phyloP scores from a whole-genome alignment of 1,284 basidiomycete genomes.

The Rhodofomes roseus region DNA sequence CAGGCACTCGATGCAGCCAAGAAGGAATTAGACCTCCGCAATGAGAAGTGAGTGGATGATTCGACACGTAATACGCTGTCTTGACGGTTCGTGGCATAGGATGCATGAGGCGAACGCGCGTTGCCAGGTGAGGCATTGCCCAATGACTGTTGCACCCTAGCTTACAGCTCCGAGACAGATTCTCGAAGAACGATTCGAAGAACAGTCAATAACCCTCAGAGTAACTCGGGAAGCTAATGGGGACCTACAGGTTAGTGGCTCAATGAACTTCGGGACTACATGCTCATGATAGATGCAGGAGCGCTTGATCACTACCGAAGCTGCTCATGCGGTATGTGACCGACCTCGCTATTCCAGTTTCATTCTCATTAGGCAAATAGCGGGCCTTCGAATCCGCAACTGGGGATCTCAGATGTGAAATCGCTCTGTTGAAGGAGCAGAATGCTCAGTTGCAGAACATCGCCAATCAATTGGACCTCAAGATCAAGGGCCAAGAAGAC shows the following conservation, averaged over 20 bases:
- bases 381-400: slow-evolving; percentile 18
- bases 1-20: slow-evolving; percentile 15
- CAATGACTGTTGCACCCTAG: not conserved
- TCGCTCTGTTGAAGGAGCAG: slow-evolving; percentile 23
- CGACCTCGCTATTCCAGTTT: not conserved
- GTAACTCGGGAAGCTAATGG: slow-evolving; percentile 50
- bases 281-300: slow-evolving; percentile 21
- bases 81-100: slow-evolving; percentile 11
- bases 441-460: slow-evolving; percentile 18
- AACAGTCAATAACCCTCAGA: slow-evolving; percentile 47
- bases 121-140: slow-evolving; percentile 21
- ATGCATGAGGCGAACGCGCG: slow-evolving; percentile 21
- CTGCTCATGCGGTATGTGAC: slow-evolving; percentile 23
- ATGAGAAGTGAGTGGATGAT: slow-evolving; percentile 21
- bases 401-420: slow-evolving; percentile 20
- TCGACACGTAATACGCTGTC: not conserved
- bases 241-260: slow-evolving; percentile 45
- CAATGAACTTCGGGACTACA: not conserved
- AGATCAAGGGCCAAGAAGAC: slow-evolving; percentile 15
- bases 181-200: slow-evolving; percentile 59
- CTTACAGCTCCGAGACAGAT: slow-evolving; percentile 27
- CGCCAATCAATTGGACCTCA: slow-evolving; percentile 15
- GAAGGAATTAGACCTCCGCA: slow-evolving; percentile 21
- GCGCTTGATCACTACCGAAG: slow-evolving; percentile 28
- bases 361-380: slow-evolving; percentile 9